Base-by-base conservation (phyloP, 768 basidiomycete species). In the Kwoniella botswanensis region DNA sequence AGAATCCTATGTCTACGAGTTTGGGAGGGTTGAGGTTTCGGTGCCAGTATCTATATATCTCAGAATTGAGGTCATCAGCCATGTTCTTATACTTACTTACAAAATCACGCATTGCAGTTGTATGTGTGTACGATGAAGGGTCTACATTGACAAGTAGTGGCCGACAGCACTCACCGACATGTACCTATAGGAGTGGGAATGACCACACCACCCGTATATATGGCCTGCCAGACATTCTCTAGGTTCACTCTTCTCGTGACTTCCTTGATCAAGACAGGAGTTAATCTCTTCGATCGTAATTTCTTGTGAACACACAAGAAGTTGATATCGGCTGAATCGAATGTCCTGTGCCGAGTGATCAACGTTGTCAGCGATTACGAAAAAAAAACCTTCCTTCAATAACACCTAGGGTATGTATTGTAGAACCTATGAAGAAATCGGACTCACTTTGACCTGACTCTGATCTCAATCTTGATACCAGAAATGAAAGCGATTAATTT, bases 301-400 rank as follows among this genome's bases (percentile, higher is more conserved):
- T 97, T 98, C 86, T 99, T 99, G 88, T 97, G 95, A 1, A 98
- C 90, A 78, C 94, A 96, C 61, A 99, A 90, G 84, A 93, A 98
- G 84, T 98, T 99, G 86, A 99, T 95, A 84, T 98, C 97, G 82
- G 90, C 90, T 53, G 90, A 89, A 35, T 84, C 85, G 79, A 98
- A 87, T 5, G 86, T 84, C 57, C 92, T 94, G 56, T n/a, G 24
- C 3, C 11, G 17, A 18, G 35, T 35, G 35, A 35, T 35, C 35
- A 35, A 35, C 35, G 35, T 35, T 35, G 17, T 22, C 42, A 13
- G n/a, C 42, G n/a, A 61, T 54, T 24, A 42, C 12, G 21, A 22
- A 24, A 29, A n/a, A n/a, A 22, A n/a, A 11, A 7, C 46, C 21
- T 21, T 35, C 17, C n/a, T 12, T 42, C 35, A 35, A 35, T 35